Evolutionary conservation across 1,139 yeast genomes (phyloP).

Genomic region (Nadsonia commutata): DNA sequence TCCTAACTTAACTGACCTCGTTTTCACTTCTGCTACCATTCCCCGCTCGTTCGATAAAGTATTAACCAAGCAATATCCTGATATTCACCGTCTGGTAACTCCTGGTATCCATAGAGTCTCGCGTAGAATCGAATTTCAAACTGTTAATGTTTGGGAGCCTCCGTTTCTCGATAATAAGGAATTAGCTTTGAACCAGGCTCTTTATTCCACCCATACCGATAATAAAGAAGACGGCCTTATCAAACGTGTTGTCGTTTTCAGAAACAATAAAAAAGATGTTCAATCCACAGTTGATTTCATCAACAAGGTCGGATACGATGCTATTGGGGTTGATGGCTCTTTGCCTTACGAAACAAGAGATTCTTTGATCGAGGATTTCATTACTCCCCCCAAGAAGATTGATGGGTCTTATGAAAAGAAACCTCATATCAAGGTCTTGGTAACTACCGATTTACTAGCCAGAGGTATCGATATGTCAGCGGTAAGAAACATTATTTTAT

Average conservation of each 20-base stretch:
- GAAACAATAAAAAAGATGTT: constrained; percentile 59
- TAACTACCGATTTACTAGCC: constrained; percentile 84
- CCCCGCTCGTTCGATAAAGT: constrained; percentile 63
- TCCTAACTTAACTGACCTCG: constrained; percentile 42
- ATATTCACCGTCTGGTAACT: constrained; percentile 54
- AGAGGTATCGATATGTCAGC: constrained; percentile 81
- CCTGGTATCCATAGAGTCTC: constrained; percentile 79
- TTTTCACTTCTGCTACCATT: constrained; percentile 83
- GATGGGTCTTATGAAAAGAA: constrained; percentile 12
- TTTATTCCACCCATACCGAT: constrained; percentile 74
- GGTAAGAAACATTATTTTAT: constrained; percentile 65
- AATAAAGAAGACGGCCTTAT: constrained; percentile 65
- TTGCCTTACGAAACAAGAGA: constrained; percentile 45
- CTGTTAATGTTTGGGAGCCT: constrained; percentile 67
- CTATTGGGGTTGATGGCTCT: constrained; percentile 51
- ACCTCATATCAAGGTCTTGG: constrained; percentile 38
- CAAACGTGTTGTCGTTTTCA: constrained; percentile 77
- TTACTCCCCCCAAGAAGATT: constrained; percentile 38
- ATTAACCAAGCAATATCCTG: constrained; percentile 48
- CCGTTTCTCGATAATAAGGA: constrained; percentile 66
- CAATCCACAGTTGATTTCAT: constrained; percentile 41
- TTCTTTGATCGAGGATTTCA: constrained; percentile 42
- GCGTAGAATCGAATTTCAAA: constrained; percentile 50
- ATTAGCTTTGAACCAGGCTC: constrained; percentile 74
- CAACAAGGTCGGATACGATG: constrained; percentile 42